Base-by-base conservation (phyloP, 1,284 basidiomycete genomes). In the Chondrostereum purpureum region DNA sequence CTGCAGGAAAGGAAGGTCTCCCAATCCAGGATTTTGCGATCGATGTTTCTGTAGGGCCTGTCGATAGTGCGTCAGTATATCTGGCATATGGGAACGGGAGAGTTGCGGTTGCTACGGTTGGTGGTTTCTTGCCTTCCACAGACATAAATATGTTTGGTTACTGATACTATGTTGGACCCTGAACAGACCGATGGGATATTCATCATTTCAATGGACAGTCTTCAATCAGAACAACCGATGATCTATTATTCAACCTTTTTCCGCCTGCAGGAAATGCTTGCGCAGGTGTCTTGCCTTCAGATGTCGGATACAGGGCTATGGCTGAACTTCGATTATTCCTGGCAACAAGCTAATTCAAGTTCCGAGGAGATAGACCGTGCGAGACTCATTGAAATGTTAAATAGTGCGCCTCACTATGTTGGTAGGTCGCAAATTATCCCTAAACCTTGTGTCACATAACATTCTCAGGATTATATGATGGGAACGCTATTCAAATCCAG, bases 291-390 rank as follows among this genome's bases (percentile, higher is more conserved):
- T 24, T 83, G 80, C 53, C 62, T 82, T 27, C 80, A 83, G 56
- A 68, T 82, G 59, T 73, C 77, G 2, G 69, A 75, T 22, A 72
- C 73, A 0, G 69, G 69, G 1, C 44, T 78, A 14, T 77, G 67
- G 49, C 55, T 78, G 39, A 75, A 69, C 44, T 79, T 73, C 67
- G 63, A 67, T 37, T 64, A 72, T 13, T 35, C 10, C 1, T 22
- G 35, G 14, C 24, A 45, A 20, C 3, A n/a, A 20, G n/a, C 22
- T 5, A 20, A 13, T 2, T 8, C 20, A 2, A 42, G 19, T n/a
- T 6, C 18, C 21, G 23, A 35, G 6, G 37, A 16, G 13, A 41
- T 37, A 16, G n/a, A n/a, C n/a, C n/a, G 37, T 23, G 42, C 33
- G 16, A 5, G 16, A 5, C 16, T 34, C 33, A 34, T n/a, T 5